Conservation (phyloP, 1,139 yeast genomes). For the Hansenula sp. region DNA sequence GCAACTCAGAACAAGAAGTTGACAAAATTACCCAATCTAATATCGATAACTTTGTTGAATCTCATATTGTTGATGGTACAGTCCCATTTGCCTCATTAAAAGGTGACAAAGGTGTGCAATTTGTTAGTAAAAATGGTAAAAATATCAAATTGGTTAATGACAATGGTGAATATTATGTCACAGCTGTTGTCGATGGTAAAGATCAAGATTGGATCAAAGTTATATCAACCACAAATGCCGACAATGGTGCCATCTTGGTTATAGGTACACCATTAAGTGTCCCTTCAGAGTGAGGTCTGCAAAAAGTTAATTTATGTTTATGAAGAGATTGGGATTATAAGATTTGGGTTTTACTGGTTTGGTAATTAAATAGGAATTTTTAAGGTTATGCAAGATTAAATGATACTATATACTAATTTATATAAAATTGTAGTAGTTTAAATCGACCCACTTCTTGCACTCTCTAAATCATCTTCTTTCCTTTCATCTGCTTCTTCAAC, state of each 20-base stretch:
- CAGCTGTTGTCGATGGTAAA: constrained; percentile 29
- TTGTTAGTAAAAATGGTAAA: constrained; percentile 39
- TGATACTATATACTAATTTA: neutral
- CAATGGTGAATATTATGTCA: constrained; percentile 35
- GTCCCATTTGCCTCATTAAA: constrained; percentile 23
- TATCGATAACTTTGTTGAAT: constrained; percentile 44
- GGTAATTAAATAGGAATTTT: neutral
- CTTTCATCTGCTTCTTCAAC: constrained; percentile 39
- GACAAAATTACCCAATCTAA: constrained; percentile 43
- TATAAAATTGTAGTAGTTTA: neutral
- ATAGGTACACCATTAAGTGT: constrained; percentile 31
- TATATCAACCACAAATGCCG: constrained; percentile 39
- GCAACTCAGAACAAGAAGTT: constrained; percentile 32
- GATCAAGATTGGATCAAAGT: constrained; percentile 37
- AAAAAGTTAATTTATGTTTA: too few relatives aligned
- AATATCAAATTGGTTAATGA: constrained; percentile 38
- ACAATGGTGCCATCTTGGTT: constrained; percentile 56
- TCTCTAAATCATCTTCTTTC: constrained; percentile 24
- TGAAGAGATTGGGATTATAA: neutral
- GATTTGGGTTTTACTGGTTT: neutral
- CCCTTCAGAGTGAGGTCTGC: constrained; percentile 2
- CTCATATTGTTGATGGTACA: constrained; percentile 42
- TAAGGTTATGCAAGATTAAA: neutral
- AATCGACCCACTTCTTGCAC: neutral
- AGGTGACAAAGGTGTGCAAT: constrained; percentile 25